Conservation (phyloP, 176 grass and related monocot species). For the Dactylis glomerata region DNA sequence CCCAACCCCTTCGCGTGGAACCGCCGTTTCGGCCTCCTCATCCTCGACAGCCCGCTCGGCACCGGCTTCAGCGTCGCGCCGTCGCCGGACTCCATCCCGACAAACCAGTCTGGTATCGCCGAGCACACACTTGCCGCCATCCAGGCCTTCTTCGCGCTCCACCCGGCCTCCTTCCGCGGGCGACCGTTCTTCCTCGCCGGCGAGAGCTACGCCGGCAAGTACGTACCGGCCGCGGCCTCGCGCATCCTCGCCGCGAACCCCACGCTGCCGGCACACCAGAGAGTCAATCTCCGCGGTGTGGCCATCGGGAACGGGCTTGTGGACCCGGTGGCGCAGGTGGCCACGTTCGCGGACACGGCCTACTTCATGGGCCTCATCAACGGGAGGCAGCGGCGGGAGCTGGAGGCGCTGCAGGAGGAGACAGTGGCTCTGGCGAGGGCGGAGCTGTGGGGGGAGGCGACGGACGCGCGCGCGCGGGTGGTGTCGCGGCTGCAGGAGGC, state of each 20-base stretch:
- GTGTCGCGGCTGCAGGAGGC: conserved; percentile 22
- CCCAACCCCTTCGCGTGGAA: conserved; percentile 53
- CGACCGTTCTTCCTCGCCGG: conserved; percentile 50
- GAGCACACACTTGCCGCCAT: conserved; percentile 29
- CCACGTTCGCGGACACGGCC: conserved; percentile 25
- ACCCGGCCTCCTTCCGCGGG: neutral
- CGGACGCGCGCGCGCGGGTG: neutral
- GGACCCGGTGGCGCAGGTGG: conserved; percentile 44
- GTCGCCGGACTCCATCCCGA: conserved; percentile 14
- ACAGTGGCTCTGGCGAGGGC: neutral
- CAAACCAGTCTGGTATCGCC: conserved; percentile 35
- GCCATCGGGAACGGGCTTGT: conserved; percentile 56
- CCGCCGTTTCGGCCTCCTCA: conserved; percentile 46
- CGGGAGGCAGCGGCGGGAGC: neutral
- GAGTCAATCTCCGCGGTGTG: conserved; percentile 35
- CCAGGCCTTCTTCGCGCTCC: conserved; percentile 22
- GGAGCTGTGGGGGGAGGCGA: neutral
- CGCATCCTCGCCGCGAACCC: conserved; percentile 24
- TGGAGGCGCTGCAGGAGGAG: neutral
- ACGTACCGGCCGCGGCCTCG: conserved; percentile 22
- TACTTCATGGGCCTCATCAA: neutral
- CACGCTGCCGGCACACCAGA: neutral
- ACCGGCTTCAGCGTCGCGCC: conserved; percentile 47
- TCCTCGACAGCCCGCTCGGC: conserved; percentile 65
- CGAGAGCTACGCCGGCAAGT: conserved; percentile 65